Evolutionary conservation across 208 protist genomes (phyloP).

Genomic region (Leishmania tarentolae): DNA sequence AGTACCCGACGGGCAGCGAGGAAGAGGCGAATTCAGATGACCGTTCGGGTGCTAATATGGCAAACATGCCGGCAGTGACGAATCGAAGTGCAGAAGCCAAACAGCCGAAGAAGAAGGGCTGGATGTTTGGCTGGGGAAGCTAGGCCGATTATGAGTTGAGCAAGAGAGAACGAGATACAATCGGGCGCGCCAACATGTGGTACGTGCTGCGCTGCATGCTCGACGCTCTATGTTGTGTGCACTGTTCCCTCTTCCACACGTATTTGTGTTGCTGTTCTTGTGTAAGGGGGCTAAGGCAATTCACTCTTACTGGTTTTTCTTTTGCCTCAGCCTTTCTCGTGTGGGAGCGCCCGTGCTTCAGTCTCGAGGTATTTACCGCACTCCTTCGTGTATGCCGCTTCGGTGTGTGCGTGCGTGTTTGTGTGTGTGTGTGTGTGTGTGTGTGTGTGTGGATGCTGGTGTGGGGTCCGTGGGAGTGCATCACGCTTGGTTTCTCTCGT

Average conservation of each 20-base stretch:
- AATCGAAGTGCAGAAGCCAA: background rate
- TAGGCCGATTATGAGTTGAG: background rate
- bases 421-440: too few species aligned
- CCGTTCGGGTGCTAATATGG: background rate
- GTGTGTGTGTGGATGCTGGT: background rate
- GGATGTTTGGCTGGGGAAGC: conserved; percentile 29
- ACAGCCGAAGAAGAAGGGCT: conserved; percentile 20
- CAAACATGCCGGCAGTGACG: conserved; percentile 1
- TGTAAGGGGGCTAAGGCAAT: background rate
- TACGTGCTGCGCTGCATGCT: background rate
- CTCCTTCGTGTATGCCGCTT: background rate
- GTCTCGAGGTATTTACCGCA: background rate
- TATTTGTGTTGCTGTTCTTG: too few species aligned
- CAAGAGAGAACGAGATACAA: background rate
- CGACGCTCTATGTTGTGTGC: too few species aligned
- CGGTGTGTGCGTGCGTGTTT: too few species aligned
- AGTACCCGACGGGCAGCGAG: conserved; percentile 44
- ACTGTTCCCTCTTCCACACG: too few species aligned
- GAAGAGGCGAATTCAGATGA: background rate
- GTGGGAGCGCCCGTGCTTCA: background rate
- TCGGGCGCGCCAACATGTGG: background rate
- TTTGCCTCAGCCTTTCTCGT: too few species aligned
- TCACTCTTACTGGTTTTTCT: too few species aligned
- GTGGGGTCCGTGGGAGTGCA: background rate
- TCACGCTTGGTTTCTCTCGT: background rate